Conservation (phyloP, 768 basidiomycete species). For the Strobilomyces echinocephalus region DNA sequence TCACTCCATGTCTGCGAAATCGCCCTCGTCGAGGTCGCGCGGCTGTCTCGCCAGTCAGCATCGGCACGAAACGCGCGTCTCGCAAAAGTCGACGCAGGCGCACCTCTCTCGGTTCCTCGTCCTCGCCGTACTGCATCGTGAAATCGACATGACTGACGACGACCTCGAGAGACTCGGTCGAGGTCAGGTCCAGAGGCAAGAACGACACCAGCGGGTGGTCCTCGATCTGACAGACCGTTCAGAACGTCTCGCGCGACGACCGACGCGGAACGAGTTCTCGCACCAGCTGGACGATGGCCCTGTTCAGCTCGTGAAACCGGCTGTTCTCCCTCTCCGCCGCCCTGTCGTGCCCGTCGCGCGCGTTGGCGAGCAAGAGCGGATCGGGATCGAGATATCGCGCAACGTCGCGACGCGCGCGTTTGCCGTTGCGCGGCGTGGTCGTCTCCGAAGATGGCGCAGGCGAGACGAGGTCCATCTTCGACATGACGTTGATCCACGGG, state of each 20-base stretch:
- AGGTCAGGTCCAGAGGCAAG: conserved; percentile 87
- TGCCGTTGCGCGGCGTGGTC: conserved; percentile 64
- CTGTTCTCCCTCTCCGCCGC: conserved; percentile 53
- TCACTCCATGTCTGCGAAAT: conserved; percentile 74
- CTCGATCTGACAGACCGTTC: conserved; percentile 66
- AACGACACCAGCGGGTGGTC: conserved; percentile 98
- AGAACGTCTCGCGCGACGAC: not conserved
- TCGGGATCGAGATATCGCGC: conserved; percentile 97
- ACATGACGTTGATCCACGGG: conserved; percentile 97
- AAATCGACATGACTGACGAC: conserved; percentile 96
- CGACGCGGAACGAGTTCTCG: conserved; percentile 22
- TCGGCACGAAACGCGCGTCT: not conserved
- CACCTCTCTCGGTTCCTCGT: conserved; percentile 95
- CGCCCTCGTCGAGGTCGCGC: conserved; percentile 89
- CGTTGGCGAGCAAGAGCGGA: conserved; percentile 73
- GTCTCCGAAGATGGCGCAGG: conserved; percentile 27
- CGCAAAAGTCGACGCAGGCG: conserved; percentile 15
- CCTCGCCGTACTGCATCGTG: conserved; percentile 98
- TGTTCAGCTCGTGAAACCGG: conserved; percentile 89
- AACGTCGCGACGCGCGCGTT: conserved; percentile 71
- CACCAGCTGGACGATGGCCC: conserved; percentile 92
- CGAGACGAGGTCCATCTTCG: conserved; percentile 97
- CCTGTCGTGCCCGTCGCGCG: conserved; percentile 44
- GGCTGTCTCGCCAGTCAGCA: conserved; percentile 47
- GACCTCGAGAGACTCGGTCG: conserved; percentile 82